A percentile compares a stretch with the other conserved stretches of the same genome.
Evolutionary conservation across 192 early-diverging fungal genomes (phyloP).

Genomic region (Linnemannia elongata): DNA sequence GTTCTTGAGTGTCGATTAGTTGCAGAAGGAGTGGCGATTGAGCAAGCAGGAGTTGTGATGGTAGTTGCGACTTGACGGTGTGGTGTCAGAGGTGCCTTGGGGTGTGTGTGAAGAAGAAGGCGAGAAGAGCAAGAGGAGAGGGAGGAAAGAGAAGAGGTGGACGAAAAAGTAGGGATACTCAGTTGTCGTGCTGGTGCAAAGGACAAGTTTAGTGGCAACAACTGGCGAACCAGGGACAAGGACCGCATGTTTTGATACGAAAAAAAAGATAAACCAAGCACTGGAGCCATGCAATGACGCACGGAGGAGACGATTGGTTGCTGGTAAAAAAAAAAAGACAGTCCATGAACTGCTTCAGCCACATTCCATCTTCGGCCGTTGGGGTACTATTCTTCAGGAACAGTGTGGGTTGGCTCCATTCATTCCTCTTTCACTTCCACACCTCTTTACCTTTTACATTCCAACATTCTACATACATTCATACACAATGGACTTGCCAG

Average conservation of each 20-base stretch:
- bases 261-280: background rate
- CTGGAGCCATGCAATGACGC: too few relatives aligned
- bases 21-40: background rate
- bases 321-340: too few relatives aligned
- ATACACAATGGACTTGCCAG: constrained; percentile 39
- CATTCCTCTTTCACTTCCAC: background rate
- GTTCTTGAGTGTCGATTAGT: background rate
- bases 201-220: constrained; percentile 39
- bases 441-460: background rate
- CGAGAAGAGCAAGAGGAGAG: background rate
- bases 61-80: background rate
- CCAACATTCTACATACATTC: background rate
- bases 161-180: background rate
- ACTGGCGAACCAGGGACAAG: constrained; percentile 12
- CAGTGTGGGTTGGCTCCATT: background rate
- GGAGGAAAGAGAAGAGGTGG: background rate
- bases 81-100: too few relatives aligned
- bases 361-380: background rate
- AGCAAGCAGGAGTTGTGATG: background rate
- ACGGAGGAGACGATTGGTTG: too few relatives aligned
- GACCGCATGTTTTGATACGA: background rate
- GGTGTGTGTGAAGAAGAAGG: background rate
- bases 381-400: background rate
- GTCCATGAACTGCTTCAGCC: too few relatives aligned
- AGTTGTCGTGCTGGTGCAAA: background rate